Base-by-base conservation (phyloP, 1,284 basidiomycete species). In the Anthracocystis walkeri region DNA sequence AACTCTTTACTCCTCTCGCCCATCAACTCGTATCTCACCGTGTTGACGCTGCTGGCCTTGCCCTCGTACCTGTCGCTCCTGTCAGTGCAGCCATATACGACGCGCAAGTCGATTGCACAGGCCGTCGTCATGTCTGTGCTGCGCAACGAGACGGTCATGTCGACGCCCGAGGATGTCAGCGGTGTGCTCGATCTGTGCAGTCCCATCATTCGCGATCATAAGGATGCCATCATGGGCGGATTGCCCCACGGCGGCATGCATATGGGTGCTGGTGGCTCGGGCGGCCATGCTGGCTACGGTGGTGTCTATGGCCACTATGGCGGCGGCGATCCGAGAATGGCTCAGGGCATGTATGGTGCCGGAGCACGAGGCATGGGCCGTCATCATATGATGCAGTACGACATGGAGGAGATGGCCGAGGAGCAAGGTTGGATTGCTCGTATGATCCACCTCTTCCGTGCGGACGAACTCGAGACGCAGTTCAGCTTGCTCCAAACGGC, bases 381-480 rank as follows among this genome's bases (percentile, higher is more conserved):
- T 20, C 73, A 78, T 35, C 74, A 73, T 41, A 66, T 76, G 73
- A 65, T 68, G 62, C 76, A 78, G 51, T 75, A 76, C 65, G 81
- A 78, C 33, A 58, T 79, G 58, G 82, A 84, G 51, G 83, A 84
- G 67, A 71, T 84, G 67, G 77, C 75, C 20, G 82, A 83, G 53
- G 79, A 83, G 65, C 83, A 85, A 46, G 83, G 83, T 5, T 77
- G 78, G 77, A 75, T 85, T 14, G 83, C 83, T 16, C 58, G 83
- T 16, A 68, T 84, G 65, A 79, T 83, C 42, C 83, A 85, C 56
- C 79, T 84, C 38, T 83, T 85, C 75, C 80, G 75, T 12, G 66
- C 82, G 1, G 73, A 81, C 16, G 75, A 82, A 48, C 68, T 82
- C 41, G 80, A 83, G 58, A 76, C 76, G 49, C 82, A 85, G 52